These are phyloP conservation scores for Biscogniauxia mediterranea DNA, from an alignment of 2,329 filamentous ascomycete species.

Conservation along the genomic window DNA sequence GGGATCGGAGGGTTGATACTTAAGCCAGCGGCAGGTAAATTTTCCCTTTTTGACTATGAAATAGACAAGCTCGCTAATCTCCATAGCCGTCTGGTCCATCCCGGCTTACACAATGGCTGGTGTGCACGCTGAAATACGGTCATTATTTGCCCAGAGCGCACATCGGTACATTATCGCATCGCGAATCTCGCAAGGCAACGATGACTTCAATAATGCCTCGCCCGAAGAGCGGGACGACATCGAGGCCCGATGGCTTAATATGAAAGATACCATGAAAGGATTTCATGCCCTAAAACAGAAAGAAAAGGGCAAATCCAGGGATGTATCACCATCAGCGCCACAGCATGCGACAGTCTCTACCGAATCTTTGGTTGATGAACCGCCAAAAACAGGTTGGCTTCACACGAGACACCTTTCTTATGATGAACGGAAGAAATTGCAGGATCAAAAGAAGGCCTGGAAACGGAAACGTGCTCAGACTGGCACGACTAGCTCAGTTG, in stretches of 20 bases:
- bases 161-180: conserved; percentile 79
- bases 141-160: conserved; percentile 66
- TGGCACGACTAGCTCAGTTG: conserved; percentile 16
- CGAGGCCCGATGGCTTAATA: conserved; percentile 61
- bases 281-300: conserved; percentile 55
- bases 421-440: conserved; percentile 51
- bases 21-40: conserved; percentile 74
- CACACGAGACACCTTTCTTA: conserved; percentile 47
- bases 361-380: conserved; percentile 20
- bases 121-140: conserved; percentile 73
- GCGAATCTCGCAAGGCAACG: conserved; percentile 70
- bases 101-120: conserved; percentile 84
- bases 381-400: conserved; percentile 45
- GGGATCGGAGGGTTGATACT: conserved; percentile 78
- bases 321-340: conserved; percentile 24
- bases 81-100: conserved; percentile 61
- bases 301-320: conserved; percentile 38
- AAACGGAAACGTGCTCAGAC: conserved; percentile 34
- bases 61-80: conserved; percentile 11
- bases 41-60: neutral
- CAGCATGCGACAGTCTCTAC: conserved; percentile 17
- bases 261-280: conserved; percentile 58
- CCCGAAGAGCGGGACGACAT: conserved; percentile 63
- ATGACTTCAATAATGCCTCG: conserved; percentile 57
- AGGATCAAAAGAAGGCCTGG: conserved; percentile 46